These are phyloP conservation scores for Aspergillus fumigatiaffinis DNA, from an alignment of 2,329 filamentous ascomycete species.

Conservation along the genomic window DNA sequence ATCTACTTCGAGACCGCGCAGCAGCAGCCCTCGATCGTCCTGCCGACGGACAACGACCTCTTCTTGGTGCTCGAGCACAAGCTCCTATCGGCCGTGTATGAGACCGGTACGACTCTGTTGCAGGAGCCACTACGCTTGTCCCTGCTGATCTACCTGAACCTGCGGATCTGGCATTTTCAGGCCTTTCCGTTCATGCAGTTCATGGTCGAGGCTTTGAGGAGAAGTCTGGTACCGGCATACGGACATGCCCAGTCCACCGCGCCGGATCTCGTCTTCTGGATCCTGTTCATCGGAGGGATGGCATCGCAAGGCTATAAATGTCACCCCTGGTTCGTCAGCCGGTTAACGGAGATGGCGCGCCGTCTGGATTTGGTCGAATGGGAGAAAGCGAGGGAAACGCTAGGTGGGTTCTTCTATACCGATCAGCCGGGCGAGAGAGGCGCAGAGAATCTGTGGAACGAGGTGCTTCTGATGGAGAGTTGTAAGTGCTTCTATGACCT, in stretches of 20 bases:
- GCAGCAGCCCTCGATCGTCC: conserved; percentile 1
- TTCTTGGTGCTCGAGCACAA: conserved; percentile 10
- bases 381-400: conserved; percentile 2
- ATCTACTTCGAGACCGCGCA: conserved; percentile 13
- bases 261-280: conserved; percentile 13
- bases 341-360: conserved; percentile 3
- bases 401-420: conserved; percentile 13
- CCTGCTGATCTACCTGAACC: conserved; percentile 9
- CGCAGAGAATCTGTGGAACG: conserved; percentile 6
- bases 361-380: conserved; percentile 8
- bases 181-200: conserved; percentile 11
- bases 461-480: conserved; percentile 3
- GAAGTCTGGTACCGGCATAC: conserved; percentile 2
- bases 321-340: conserved; percentile 12
- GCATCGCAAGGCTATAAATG: conserved; percentile 9
- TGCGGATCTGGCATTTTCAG: conserved; percentile 12
- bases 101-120: conserved; percentile 1
- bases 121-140: conserved; percentile 13
- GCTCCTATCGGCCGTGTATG: conserved; percentile 3
- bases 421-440: background rate
- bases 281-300: conserved; percentile 15
- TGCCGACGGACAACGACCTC: conserved; percentile 17
- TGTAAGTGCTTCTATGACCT: background rate
- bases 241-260: background rate
- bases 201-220: conserved; percentile 5